These are phyloP conservation scores for Daldinia childiae DNA, from an alignment of 495 filamentous ascomycete genomes.

Conservation along the genomic window DNA sequence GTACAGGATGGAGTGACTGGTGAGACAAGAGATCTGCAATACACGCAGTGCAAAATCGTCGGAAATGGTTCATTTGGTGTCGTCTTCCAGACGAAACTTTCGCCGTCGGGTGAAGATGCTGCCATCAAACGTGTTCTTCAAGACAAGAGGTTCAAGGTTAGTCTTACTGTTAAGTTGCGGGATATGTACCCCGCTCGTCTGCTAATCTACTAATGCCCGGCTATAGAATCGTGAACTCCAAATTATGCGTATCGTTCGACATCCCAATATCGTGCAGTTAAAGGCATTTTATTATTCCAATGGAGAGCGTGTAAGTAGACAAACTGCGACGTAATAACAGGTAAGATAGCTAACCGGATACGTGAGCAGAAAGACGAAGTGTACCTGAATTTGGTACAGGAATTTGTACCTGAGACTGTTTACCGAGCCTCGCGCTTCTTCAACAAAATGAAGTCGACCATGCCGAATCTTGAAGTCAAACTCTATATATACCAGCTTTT, in stretches of 20 bases:
- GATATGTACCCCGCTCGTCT: constrained; percentile 1
- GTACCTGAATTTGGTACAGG: constrained; percentile 96
- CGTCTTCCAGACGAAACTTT: constrained; percentile 98
- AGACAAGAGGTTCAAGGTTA: constrained; percentile 98
- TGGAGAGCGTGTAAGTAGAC: constrained; percentile 83
- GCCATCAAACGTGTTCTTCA: constrained; percentile 98
- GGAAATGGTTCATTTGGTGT: constrained; percentile 99
- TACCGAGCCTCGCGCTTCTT: constrained; percentile 99
- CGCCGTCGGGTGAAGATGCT: constrained; percentile 95
- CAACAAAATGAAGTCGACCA: constrained; percentile 99
- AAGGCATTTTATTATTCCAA: constrained; percentile 99
- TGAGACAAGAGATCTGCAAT: constrained; percentile 94
- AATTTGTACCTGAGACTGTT: constrained; percentile 98
- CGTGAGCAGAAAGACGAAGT: constrained; percentile 92
- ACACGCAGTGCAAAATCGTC: constrained; percentile 99
- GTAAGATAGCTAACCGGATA: constrained; percentile 36
- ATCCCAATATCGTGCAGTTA: constrained; percentile 97
- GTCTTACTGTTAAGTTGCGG: constrained; percentile 21
- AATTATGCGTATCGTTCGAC: constrained; percentile 98
- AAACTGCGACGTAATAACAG: background rate
- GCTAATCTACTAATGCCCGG: constrained; percentile 53
- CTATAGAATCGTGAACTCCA: constrained; percentile 95
- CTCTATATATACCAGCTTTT: constrained; percentile 99
- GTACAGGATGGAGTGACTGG: constrained; percentile 98
- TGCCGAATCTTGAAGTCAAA: constrained; percentile 98